Evolutionary conservation across 495 filamentous ascomycete genomes (phyloP).

Genomic region (Penicillium robsamsonii): DNA sequence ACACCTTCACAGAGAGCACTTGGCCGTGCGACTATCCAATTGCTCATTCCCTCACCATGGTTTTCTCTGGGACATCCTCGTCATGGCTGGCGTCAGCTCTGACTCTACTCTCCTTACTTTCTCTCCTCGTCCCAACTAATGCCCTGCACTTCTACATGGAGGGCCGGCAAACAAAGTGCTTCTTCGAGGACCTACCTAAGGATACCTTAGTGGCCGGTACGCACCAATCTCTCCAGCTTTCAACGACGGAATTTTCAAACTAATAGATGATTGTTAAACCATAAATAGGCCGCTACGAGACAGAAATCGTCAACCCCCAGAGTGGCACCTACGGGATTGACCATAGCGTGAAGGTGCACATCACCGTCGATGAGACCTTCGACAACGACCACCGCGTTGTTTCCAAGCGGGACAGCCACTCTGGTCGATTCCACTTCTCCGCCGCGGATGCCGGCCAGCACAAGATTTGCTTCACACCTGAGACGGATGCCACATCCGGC

Average conservation of each 20-base stretch:
- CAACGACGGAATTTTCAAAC: neutral
- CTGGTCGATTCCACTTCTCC: slow-evolving; percentile 93
- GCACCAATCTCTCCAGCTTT: slow-evolving; percentile 13
- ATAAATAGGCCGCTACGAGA: slow-evolving; percentile 70
- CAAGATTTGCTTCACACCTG: slow-evolving; percentile 87
- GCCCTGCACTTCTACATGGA: slow-evolving; percentile 97
- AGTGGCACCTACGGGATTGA: slow-evolving; percentile 62
- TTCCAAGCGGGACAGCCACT: slow-evolving; percentile 69
- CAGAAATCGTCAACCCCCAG: slow-evolving; percentile 71
- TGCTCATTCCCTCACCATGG: slow-evolving; percentile 28
- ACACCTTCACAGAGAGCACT: slow-evolving; percentile 19
- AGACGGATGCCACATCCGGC: slow-evolving; percentile 57
- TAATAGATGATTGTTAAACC: neutral
- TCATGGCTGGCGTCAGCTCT: slow-evolving; percentile 43
- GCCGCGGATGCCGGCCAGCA: slow-evolving; percentile 92
- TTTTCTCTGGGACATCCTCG: slow-evolving; percentile 31
- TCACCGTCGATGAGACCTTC: slow-evolving; percentile 94
- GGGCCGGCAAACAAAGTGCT: slow-evolving; percentile 68
- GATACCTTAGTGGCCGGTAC: slow-evolving; percentile 92
- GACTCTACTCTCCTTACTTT: slow-evolving; percentile 40
- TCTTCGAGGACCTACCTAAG: slow-evolving; percentile 98
- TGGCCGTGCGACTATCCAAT: slow-evolving; percentile 16
- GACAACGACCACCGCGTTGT: slow-evolving; percentile 98
- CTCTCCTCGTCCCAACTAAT: slow-evolving; percentile 59
- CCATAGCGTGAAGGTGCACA: slow-evolving; percentile 73